Evolutionary conservation across 2,329 filamentous ascomycete genomes (phyloP).

Genomic region (Xylariales sp.): DNA sequence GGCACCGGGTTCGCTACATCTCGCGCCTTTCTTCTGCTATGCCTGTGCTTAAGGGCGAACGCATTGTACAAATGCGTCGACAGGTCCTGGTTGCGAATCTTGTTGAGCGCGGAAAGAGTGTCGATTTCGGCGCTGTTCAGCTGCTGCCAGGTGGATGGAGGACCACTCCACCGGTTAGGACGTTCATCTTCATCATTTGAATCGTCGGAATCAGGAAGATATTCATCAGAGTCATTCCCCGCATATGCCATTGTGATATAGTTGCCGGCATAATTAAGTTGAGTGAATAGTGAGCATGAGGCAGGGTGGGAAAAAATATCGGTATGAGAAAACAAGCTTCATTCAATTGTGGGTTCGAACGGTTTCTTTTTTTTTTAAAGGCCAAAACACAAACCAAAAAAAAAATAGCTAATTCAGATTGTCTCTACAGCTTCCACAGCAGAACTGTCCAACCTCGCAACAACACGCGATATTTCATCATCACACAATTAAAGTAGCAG

Average conservation of each 20-base stretch:
- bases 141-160: conserved; percentile 72
- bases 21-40: conserved; percentile 24
- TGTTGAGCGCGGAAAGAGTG: conserved; percentile 71
- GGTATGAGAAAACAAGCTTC: background rate
- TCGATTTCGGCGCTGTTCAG: conserved; percentile 72
- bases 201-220: conserved; percentile 54
- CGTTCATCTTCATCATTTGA: conserved; percentile 58
- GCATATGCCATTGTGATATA: conserved; percentile 34
- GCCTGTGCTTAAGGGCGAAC: conserved; percentile 71
- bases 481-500: background rate
- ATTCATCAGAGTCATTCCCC: conserved; percentile 40
- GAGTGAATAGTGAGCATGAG: background rate
- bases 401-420: background rate
- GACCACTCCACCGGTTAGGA: conserved; percentile 79
- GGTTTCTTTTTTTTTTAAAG: background rate
- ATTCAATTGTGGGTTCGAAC: conserved; percentile 24
- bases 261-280: conserved; percentile 6
- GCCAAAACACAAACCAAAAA: background rate
- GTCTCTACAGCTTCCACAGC: background rate
- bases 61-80: conserved; percentile 83
- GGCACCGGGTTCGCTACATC: conserved; percentile 37
- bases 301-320: background rate
- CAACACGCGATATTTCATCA: background rate
- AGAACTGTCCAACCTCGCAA: background rate
- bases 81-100: conserved; percentile 73